Evolutionary conservation across 768 basidiomycete species (phyloP), one percentile per base, ranked within the genome.

Genomic region (Harrya chromipes): DNA sequence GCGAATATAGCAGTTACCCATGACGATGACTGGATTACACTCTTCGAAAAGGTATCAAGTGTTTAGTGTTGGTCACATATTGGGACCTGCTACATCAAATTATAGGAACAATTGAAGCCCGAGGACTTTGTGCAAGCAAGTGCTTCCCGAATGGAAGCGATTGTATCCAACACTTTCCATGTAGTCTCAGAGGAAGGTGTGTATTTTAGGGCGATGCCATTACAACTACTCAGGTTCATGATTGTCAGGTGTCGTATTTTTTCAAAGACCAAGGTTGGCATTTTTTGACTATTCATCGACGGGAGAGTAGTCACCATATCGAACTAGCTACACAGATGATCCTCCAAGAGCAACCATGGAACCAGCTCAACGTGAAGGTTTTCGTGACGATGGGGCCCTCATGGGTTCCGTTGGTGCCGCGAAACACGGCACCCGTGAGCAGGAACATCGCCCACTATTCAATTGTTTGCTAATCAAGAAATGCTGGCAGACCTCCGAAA

Each of bases 1-100:
- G 49, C 49, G 9, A 14, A 26, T 14, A 11, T 51, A 10, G 49
- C 49, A 16, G 13, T 51, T 13, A 54, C 44, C n/a, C 49, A 51
- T 13, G 53, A 52, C 13, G 33, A 39, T 43, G 46, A 45, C 20
- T 57, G 47, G 54, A 29, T 47, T 21, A 13, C 33, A 9, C 12
- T 51, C 1, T n/a, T 47, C 6, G 9, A 47, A 33, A 29, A 37
- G 21, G 47, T 31, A 31, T 4, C 8, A 6, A 26, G 6, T 16
- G n/a, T 23, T 7, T 12, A 19, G 17, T 6, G 35, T 34, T n/a
- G 19, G 5, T 9, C 8, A 26, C 26, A 9, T 9, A 26, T 8
- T 26, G 23, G 26, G 26, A 26, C 6, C 8, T 26, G 26, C 5
- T 26, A 26, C 8, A 26, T 6, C 26, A 26, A 7, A 7, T 6